Conservation (phyloP, 78 protist genomes). For the Bigelowiella natans region DNA sequence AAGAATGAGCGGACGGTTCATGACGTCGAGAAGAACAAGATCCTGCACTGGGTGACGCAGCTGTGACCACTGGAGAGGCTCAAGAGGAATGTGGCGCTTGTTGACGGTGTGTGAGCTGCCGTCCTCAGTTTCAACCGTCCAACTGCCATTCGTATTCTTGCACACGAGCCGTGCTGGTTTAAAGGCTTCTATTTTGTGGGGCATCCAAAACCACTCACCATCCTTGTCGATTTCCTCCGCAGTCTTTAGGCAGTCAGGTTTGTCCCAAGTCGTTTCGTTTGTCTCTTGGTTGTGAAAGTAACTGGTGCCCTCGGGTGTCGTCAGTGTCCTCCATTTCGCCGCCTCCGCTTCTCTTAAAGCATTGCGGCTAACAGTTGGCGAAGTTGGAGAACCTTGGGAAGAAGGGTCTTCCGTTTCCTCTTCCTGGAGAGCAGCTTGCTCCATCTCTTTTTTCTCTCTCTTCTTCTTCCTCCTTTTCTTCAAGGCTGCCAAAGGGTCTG, state of each 20-base stretch:
- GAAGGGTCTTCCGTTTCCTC: neutral
- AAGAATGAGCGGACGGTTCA: neutral
- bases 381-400: neutral
- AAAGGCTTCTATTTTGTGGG: slow-evolving; percentile 5
- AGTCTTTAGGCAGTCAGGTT: neutral
- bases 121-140: neutral
- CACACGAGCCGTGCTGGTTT: neutral
- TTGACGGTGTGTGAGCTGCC: neutral
- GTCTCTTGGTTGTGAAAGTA: neutral
- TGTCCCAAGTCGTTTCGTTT: neutral
- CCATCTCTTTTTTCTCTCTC: neutral
- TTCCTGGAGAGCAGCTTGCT: neutral
- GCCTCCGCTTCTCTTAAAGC: neutral
- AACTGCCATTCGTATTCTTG: neutral
- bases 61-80: neutral
- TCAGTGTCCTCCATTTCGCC: neutral
- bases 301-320: neutral
- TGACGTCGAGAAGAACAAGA: neutral
- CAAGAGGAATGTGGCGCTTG: neutral
- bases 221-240: neutral
- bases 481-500: neutral
- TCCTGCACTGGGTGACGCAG: neutral
- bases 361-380: neutral
- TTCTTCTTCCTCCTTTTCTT: neutral
- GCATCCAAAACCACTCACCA: slow-evolving; percentile 16